These are phyloP conservation scores for Gossypium australe DNA, from an alignment of 345 rosid species.

Conservation along the genomic window DNA sequence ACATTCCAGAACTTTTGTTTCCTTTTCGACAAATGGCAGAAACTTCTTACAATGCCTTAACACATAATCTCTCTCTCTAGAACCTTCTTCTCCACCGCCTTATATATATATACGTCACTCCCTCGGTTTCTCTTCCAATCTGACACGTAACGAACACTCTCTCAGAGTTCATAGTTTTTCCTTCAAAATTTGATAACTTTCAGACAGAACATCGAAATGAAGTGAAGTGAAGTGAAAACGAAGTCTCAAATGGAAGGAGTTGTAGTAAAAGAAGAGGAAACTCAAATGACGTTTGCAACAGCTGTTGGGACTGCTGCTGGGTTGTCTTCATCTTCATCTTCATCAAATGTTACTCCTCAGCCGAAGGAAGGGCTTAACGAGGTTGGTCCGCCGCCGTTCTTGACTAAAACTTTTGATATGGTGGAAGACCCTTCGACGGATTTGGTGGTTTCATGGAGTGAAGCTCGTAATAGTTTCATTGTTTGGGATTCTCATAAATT, in stretches of 20 bases:
- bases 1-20: background rate
- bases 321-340: conserved; percentile 16
- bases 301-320: background rate
- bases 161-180: background rate
- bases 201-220: background rate
- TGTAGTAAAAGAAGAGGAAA: conserved; percentile 43
- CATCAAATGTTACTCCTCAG: conserved; percentile 43
- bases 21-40: background rate
- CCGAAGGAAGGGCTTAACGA: conserved; percentile 74
- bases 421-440: conserved; percentile 65
- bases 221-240: background rate
- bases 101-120: background rate
- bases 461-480: conserved; percentile 36
- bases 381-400: conserved; percentile 71
- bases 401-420: conserved; percentile 65
- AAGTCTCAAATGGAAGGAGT: conserved; percentile 23
- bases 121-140: background rate
- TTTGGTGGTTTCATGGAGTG: conserved; percentile 60
- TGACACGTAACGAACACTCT: background rate
- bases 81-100: conserved; percentile 3
- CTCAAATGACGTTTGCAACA: conserved; percentile 16
- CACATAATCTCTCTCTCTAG: background rate
- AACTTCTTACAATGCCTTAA: background rate
- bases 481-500: conserved; percentile 63
- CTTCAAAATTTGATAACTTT: background rate